These are phyloP conservation scores for Leptographium flavum DNA, from an alignment of 2,329 filamentous ascomycete species.

Conservation along the genomic window DNA sequence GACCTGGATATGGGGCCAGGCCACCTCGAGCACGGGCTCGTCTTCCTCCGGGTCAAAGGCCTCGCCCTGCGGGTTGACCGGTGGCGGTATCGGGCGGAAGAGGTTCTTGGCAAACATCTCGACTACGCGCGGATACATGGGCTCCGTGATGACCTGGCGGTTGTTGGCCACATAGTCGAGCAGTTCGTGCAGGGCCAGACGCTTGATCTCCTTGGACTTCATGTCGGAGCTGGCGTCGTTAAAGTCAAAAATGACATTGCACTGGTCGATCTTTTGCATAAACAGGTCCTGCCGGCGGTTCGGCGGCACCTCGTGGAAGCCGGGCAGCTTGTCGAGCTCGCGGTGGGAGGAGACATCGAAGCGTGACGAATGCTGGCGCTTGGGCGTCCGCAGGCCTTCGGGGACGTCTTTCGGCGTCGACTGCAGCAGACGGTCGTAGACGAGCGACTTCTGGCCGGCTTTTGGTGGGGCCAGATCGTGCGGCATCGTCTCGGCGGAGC, in stretches of 20 bases:
- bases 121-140: slow-evolving; percentile 96
- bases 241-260: slow-evolving; percentile 99
- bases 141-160: slow-evolving; percentile 92
- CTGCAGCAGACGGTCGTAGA: slow-evolving; percentile 83
- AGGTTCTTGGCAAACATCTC: slow-evolving; percentile 99
- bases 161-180: slow-evolving; percentile 98
- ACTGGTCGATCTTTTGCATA: slow-evolving; percentile 99
- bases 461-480: slow-evolving; percentile 92
- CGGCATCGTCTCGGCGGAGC: slow-evolving; percentile 93
- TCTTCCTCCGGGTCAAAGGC: slow-evolving; percentile 98
- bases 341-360: slow-evolving; percentile 97
- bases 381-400: slow-evolving; percentile 87
- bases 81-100: slow-evolving; percentile 91
- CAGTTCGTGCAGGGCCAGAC: slow-evolving; percentile 85
- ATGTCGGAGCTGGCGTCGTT: slow-evolving; percentile 96
- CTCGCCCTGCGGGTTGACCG: slow-evolving; percentile 94
- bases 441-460: slow-evolving; percentile 73
- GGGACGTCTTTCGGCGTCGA: slow-evolving; percentile 94
- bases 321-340: slow-evolving; percentile 91
- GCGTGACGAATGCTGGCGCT: slow-evolving; percentile 78
- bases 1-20: slow-evolving; percentile 98
- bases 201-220: slow-evolving; percentile 99
- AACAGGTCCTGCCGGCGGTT: slow-evolving; percentile 92
- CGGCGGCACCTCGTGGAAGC: slow-evolving; percentile 93
- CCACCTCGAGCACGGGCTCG: slow-evolving; percentile 92